Conservation (phyloP, 1,284 basidiomycete species). For the Ganoderma resinaceum region DNA sequence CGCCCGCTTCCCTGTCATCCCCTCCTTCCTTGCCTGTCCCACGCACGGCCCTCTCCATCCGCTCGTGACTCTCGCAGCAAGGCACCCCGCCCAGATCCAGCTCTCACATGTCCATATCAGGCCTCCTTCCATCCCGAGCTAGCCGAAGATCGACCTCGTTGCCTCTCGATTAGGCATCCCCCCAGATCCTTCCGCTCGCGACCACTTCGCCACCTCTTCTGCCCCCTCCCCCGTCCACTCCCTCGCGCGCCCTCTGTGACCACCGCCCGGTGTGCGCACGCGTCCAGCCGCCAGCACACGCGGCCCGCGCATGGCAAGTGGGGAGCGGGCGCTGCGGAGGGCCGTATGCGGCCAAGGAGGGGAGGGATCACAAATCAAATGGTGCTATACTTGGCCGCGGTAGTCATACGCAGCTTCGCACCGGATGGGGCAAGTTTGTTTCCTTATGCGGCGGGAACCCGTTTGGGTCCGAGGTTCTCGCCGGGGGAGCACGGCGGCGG, state of each 20-base stretch:
- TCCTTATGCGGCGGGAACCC: constrained; percentile 25
- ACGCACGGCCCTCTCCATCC: constrained; percentile 33
- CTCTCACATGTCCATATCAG: constrained; percentile 24
- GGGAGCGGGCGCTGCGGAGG: constrained; percentile 19
- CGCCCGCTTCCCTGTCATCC: constrained; percentile 30
- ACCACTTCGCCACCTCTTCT: constrained; percentile 14
- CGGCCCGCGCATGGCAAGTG: not conserved
- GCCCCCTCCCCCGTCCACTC: constrained; percentile 22
- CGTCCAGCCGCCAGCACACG: constrained; percentile 3
- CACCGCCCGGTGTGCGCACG: constrained; percentile 7
- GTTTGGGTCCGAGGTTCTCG: constrained; percentile 27
- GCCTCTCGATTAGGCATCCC: constrained; percentile 29
- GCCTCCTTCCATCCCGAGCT: constrained; percentile 34
- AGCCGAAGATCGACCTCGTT: constrained; percentile 38
- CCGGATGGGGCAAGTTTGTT: constrained; percentile 28
- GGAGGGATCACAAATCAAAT: constrained; percentile 26
- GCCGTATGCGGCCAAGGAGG: constrained; percentile 20
- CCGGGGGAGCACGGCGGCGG: constrained; percentile 6
- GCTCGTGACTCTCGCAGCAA: constrained; percentile 41
- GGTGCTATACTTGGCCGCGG: constrained; percentile 31
- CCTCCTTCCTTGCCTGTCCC: constrained; percentile 30
- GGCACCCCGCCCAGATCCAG: constrained; percentile 34
- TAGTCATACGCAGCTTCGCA: constrained; percentile 26
- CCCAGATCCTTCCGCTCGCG: constrained; percentile 30
- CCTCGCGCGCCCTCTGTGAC: not conserved